Conservation (phyloP, 2,329 filamentous ascomycete species). For the Microdochium nivale region DNA sequence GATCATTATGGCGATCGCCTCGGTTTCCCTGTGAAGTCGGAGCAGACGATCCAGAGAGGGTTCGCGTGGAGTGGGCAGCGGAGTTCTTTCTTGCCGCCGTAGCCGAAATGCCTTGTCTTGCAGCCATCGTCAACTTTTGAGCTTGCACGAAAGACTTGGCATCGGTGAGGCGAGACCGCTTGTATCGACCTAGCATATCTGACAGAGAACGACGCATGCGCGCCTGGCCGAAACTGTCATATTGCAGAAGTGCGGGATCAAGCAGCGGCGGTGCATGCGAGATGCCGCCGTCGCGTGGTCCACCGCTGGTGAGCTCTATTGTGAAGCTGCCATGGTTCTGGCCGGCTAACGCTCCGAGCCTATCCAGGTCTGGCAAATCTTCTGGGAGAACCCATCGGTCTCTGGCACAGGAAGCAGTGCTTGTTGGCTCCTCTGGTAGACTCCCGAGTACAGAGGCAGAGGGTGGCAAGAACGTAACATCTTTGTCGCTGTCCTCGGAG, state of each 20-base stretch:
- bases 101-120: background rate
- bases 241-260: slow-evolving; percentile 4
- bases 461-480: background rate
- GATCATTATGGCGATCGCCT: too few species aligned
- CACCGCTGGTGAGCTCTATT: slow-evolving; percentile 13
- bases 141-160: slow-evolving; percentile 8
- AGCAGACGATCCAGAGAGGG: too few species aligned
- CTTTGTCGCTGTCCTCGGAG: slow-evolving; percentile 3
- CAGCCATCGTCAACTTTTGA: background rate
- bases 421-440: slow-evolving; percentile 5
- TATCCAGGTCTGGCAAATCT: background rate
- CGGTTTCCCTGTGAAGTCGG: too few species aligned
- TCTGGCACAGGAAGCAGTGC: background rate
- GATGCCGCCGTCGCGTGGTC: slow-evolving; percentile 20
- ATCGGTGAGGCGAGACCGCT: slow-evolving; percentile 6
- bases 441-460: slow-evolving; percentile 6
- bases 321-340: slow-evolving; percentile 2
- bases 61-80: background rate
- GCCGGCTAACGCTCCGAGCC: background rate
- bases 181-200: slow-evolving; percentile 2
- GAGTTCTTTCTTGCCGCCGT: background rate
- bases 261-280: slow-evolving; percentile 10
- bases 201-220: slow-evolving; percentile 4
- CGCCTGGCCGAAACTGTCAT: slow-evolving; percentile 5
- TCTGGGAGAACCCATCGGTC: slow-evolving; percentile 4